Evolutionary conservation across 2,329 filamentous ascomycete genomes (phyloP), one percentile per base, ranked within the genome.

Genomic region (Colletotrichum paranaense): DNA sequence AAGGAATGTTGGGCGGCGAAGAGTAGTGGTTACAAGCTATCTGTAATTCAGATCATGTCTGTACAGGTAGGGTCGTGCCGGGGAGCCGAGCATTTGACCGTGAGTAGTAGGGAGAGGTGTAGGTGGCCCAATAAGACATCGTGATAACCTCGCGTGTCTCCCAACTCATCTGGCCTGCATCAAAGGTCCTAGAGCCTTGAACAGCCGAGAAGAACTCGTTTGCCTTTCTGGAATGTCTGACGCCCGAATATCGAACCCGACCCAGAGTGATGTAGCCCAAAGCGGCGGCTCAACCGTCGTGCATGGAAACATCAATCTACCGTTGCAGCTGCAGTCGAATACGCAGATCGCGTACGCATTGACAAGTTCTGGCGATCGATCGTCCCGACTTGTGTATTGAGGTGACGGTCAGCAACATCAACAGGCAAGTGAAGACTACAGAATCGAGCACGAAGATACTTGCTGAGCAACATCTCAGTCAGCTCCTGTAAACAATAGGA

Each of bases 401-500:
- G 16, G 42, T 49, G 42, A 32, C 7, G 63, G 30, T 24, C 16
- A 26, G 53, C 52, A 24, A 32, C 11, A 8, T 12, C 2, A 28
- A 16, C 1, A 52, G 38, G 38, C 42, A n/a, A 38, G 19, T n/a
- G 24, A 42, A 24, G 24, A 16, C 28, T 46, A 24, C 26, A 24
- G 49, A 58, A 58, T 55, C 53, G 53, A 52, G 59, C 67, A 59
- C n/a, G 63, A 52, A 16, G 30, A 56, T 53, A 46, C 66, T 32
- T 30, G 59, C 26, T 49, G 70, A 57, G 42, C 35, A 49, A 32
- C 19, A 12, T 24, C 55, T 11, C 57, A 57, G 59, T 28, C 55
- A 62, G n/a, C 49, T 60, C 28, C 57, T 26, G 7, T 32, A 52
- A 26, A 26, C 59, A 24, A 55, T 24, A 56, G 67, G 55, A n/a